Conservation (phyloP, 306 rosid genomes). For the Fragaria nilgerrensis region DNA sequence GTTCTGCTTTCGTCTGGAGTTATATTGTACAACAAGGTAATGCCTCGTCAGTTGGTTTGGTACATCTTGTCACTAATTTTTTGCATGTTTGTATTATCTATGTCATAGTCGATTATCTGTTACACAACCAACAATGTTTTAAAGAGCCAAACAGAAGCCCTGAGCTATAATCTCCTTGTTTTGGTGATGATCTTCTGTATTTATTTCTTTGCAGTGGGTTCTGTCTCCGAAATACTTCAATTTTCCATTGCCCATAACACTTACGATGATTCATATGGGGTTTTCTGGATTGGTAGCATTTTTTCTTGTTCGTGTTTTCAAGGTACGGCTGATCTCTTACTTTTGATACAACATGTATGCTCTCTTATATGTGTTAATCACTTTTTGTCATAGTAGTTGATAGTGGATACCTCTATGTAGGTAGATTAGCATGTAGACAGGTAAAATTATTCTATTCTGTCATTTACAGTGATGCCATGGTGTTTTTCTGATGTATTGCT, state of each 20-base stretch:
- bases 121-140: not conserved
- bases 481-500: not conserved
- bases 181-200: not conserved
- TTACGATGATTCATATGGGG: slow-evolving; percentile 96
- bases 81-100: not conserved
- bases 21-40: slow-evolving; percentile 93
- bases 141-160: not conserved
- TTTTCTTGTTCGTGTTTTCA: slow-evolving; percentile 82
- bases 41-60: not conserved
- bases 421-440: not conserved
- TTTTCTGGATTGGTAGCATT: slow-evolving; percentile 93
- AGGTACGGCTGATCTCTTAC: slow-evolving; percentile 47
- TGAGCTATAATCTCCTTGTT: not conserved
- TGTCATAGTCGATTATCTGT: not conserved
- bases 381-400: not conserved
- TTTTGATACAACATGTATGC: not conserved
- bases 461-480: not conserved
- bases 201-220: slow-evolving; percentile 73
- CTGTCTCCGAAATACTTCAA: slow-evolving; percentile 89
- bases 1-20: slow-evolving; percentile 90
- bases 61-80: not conserved
- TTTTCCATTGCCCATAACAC: slow-evolving; percentile 88
- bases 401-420: not conserved
- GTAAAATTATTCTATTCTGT: not conserved
- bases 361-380: not conserved